Evolutionary conservation across 768 basidiomycete genomes (phyloP).

Genomic region (Russula abietina): DNA sequence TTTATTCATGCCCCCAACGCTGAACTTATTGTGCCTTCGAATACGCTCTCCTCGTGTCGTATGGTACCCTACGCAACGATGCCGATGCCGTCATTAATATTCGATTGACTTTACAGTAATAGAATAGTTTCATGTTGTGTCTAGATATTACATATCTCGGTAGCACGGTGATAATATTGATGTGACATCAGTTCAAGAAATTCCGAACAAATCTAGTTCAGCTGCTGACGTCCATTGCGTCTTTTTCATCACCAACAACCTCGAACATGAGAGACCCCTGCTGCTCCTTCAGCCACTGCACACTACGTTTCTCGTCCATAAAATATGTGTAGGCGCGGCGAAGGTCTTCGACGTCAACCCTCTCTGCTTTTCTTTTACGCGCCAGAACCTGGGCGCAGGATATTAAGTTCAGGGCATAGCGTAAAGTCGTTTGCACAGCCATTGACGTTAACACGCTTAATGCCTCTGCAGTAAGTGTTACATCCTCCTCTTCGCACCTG

Average conservation of each 20-base stretch:
- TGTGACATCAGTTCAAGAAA: not conserved
- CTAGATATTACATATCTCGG: not conserved
- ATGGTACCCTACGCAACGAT: not conserved
- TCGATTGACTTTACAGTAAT: not conserved
- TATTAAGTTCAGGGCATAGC: conserved; percentile 93
- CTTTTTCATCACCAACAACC: conserved; percentile 44
- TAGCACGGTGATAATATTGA: not conserved
- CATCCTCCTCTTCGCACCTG: conserved; percentile 94
- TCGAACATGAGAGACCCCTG: conserved; percentile 71
- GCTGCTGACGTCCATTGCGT: conserved; percentile 36
- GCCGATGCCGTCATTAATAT: not conserved
- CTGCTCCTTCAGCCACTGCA: conserved; percentile 86
- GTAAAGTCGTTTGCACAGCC: conserved; percentile 82
- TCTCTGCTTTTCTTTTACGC: conserved; percentile 69
- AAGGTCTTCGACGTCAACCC: conserved; percentile 82
- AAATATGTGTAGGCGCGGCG: conserved; percentile 82
- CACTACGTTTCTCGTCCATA: conserved; percentile 88
- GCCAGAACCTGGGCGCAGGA: conserved; percentile 87
- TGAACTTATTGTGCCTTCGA: not conserved
- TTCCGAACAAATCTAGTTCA: conserved; percentile 9
- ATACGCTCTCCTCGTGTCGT: not conserved
- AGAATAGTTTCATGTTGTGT: not conserved
- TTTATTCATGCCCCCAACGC: not conserved
- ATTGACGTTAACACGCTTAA: conserved; percentile 78
- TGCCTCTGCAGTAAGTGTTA: conserved; percentile 69